A percentile compares a stretch with the other conserved stretches of the same genome.
Evolutionary conservation across 1,284 basidiomycete genomes (phyloP).

Genomic region (Cutaneotrichosporon sp.): DNA sequence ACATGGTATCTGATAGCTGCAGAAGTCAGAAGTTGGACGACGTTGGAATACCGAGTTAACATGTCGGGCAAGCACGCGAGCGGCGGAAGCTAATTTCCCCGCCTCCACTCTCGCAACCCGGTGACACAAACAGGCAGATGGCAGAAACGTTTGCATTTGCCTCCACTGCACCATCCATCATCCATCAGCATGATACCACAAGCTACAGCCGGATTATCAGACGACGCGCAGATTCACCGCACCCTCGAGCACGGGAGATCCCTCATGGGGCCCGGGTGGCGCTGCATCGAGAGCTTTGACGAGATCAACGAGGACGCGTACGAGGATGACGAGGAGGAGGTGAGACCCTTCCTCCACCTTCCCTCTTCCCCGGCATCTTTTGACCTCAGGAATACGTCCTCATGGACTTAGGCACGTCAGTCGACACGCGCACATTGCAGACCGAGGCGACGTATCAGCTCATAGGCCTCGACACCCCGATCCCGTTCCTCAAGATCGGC

Average conservation of each 20-base stretch:
- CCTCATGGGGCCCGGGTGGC: constrained; percentile 43
- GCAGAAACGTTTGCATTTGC: not conserved
- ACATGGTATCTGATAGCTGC: constrained; percentile 13
- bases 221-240: constrained; percentile 16
- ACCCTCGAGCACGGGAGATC: constrained; percentile 24
- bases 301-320: constrained; percentile 42
- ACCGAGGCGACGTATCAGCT: constrained; percentile 46
- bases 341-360: no score
- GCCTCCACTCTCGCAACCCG: not conserved
- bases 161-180: not conserved
- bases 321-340: constrained; percentile 42
- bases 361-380: not conserved
- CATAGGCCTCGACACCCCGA: constrained; percentile 49
- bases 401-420: constrained; percentile 43
- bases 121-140: not conserved
- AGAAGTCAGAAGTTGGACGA: no score
- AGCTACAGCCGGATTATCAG: not conserved
- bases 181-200: not conserved
- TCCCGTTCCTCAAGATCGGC: constrained; percentile 50
- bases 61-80: not conserved
- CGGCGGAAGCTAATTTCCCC: constrained; percentile 7
- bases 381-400: constrained; percentile 35
- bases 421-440: constrained; percentile 38
- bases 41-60: not conserved
- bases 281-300: constrained; percentile 41